Conservation (phyloP, 1,284 basidiomycete species). For the Pyrrhoderma lamaoense region DNA sequence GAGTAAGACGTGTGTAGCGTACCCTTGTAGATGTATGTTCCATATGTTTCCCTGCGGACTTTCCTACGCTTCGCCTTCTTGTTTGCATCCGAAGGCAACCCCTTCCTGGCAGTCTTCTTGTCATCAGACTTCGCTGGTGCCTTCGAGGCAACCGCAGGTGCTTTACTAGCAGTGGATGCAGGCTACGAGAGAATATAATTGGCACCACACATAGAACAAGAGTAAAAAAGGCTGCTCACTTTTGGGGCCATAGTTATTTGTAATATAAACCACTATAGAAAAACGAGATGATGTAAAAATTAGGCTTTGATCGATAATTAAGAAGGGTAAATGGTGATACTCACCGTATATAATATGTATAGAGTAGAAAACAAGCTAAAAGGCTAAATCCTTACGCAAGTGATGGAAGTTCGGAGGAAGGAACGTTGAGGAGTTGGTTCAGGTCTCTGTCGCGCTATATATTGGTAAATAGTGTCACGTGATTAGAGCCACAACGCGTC, state of each 20-base stretch:
- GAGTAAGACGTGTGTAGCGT: slow-evolving; percentile 17
- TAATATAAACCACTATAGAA: slow-evolving; percentile 8
- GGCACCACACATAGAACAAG: background rate
- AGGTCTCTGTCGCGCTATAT: background rate
- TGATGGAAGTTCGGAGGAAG: background rate
- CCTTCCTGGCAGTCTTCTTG: slow-evolving; percentile 46
- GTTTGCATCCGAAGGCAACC: slow-evolving; percentile 35
- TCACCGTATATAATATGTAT: background rate
- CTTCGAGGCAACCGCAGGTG: slow-evolving; percentile 46
- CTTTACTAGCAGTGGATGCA: slow-evolving; percentile 41
- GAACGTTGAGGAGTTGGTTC: background rate
- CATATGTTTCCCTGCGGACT: slow-evolving; percentile 60
- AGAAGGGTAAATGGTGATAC: background rate
- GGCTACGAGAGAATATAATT: slow-evolving; percentile 29
- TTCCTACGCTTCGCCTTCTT: slow-evolving; percentile 54
- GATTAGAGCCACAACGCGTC: background rate
- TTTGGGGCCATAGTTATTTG: slow-evolving; percentile 19
- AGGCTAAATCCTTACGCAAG: background rate
- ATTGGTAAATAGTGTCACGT: background rate
- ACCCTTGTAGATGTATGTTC: slow-evolving; percentile 67
- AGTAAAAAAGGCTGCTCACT: slow-evolving; percentile 8
- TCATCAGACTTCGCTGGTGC: slow-evolving; percentile 43
- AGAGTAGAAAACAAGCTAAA: background rate
- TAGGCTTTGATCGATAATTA: too few species aligned
- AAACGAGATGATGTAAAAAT: background rate